Conservation (phyloP, 768 basidiomycete species). For the Baorangia bicolor region DNA sequence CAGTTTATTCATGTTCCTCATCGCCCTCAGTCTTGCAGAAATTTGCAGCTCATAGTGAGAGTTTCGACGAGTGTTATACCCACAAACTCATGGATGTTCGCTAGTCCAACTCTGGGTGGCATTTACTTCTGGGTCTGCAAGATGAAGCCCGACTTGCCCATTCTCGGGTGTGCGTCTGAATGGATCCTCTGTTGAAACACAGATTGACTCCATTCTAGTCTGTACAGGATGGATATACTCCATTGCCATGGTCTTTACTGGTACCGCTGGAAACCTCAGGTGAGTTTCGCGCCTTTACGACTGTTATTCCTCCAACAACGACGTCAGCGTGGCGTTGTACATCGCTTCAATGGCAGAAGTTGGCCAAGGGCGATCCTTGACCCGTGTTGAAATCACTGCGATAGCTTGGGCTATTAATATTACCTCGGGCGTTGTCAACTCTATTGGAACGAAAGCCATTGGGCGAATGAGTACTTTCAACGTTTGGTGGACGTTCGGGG, state of each 20-base stretch:
- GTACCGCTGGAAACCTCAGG: slow-evolving; percentile 59
- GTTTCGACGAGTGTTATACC: not conserved
- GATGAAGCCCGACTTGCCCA: slow-evolving; percentile 53
- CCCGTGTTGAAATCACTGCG: slow-evolving; percentile 47
- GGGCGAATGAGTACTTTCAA: slow-evolving; percentile 55
- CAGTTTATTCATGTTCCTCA: slow-evolving; percentile 57
- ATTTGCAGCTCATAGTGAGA: slow-evolving; percentile 58
- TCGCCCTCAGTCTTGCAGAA: slow-evolving; percentile 55
- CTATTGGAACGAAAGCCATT: slow-evolving; percentile 54
- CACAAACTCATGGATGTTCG: slow-evolving; percentile 1
- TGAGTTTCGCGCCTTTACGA: slow-evolving; percentile 6
- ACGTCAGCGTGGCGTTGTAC: slow-evolving; percentile 47
- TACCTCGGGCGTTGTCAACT: slow-evolving; percentile 53
- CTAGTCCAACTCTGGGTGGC: slow-evolving; percentile 56
- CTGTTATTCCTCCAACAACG: not conserved
- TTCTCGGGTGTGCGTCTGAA: slow-evolving; percentile 47
- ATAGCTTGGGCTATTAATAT: slow-evolving; percentile 62
- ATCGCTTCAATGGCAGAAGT: slow-evolving; percentile 55
- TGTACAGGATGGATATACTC: slow-evolving; percentile 60
- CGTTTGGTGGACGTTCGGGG: slow-evolving; percentile 62
- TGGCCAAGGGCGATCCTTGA: slow-evolving; percentile 42
- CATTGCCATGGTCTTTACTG: slow-evolving; percentile 60
- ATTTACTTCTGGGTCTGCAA: slow-evolving; percentile 65
- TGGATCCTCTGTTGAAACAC: not conserved
- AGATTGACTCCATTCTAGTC: slow-evolving; percentile 20